Evolutionary conservation across 345 rosid species (phyloP).

Genomic region (Eucalyptus sp.): DNA sequence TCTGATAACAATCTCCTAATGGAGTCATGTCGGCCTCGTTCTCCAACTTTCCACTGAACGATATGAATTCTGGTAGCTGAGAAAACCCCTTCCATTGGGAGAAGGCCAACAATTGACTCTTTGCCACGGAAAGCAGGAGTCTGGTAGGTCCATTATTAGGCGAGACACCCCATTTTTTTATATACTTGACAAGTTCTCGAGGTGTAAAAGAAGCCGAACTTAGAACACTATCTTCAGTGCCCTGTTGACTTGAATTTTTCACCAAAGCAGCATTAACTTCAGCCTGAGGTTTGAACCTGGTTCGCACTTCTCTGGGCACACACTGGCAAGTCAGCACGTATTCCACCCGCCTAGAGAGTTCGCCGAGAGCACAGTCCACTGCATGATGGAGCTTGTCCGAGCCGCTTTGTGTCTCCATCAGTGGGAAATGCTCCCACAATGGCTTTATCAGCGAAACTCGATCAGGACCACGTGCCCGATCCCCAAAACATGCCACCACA

Average conservation of each 20-base stretch:
- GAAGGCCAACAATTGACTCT: constrained; percentile 54
- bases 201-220: constrained; percentile 43
- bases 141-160: constrained; percentile 26
- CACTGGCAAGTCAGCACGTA: constrained; percentile 70
- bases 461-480: constrained; percentile 67
- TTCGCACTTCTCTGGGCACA: constrained; percentile 29
- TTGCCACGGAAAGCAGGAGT: constrained; percentile 30
- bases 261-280: constrained; percentile 48
- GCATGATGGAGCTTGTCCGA: constrained; percentile 36
- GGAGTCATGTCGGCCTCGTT: constrained; percentile 15
- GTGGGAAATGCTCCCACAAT: constrained; percentile 38
- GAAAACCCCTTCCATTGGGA: constrained; percentile 54
- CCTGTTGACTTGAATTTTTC: constrained; percentile 25
- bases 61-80: constrained; percentile 41
- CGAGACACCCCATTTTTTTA: constrained; percentile 28
- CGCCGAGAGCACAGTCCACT: constrained; percentile 57
- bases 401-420: constrained; percentile 51
- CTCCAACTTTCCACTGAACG: constrained; percentile 28
- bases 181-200: constrained; percentile 21
- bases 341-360: constrained; percentile 64
- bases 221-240: constrained; percentile 40
- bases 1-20: background rate
- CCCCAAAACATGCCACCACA: constrained; percentile 65
- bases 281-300: constrained; percentile 30
- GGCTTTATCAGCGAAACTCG: constrained; percentile 53